Conservation (phyloP, 1,284 basidiomycete species). For the Cutaneotrichosporon dermatis region DNA sequence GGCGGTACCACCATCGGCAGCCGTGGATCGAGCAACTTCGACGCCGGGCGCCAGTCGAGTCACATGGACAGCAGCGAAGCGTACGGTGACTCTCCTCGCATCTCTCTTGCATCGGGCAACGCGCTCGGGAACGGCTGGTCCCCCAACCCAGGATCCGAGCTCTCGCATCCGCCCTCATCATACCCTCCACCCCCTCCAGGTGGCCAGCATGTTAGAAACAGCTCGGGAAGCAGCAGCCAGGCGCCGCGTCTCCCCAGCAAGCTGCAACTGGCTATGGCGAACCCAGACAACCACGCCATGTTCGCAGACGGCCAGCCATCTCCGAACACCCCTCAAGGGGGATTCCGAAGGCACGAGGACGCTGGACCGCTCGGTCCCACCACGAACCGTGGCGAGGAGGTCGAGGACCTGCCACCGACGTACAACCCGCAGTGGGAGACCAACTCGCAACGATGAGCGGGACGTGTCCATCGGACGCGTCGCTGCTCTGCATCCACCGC, state of each 20-base stretch:
- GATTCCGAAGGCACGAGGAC: slow-evolving; percentile 39
- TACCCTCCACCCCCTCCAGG: not conserved
- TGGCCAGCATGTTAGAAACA: not conserved
- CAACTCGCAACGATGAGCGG: not conserved
- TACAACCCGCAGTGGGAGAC: slow-evolving; percentile 36
- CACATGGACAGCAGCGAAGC: not conserved
- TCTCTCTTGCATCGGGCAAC: too few relatives aligned
- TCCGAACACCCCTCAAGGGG: slow-evolving; percentile 15
- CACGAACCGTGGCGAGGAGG: slow-evolving; percentile 25
- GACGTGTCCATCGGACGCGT: too few relatives aligned
- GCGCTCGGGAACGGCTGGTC: too few relatives aligned
- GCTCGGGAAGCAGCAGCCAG: not conserved
- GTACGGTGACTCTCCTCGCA: too few relatives aligned
- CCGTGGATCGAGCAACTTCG: not conserved
- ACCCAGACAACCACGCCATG: slow-evolving; percentile 2
- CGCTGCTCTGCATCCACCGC: too few relatives aligned
- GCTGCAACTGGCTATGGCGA: slow-evolving; percentile 3
- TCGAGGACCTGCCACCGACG: slow-evolving; percentile 43
- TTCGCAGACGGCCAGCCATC: slow-evolving; percentile 23
- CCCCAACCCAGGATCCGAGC: too few relatives aligned
- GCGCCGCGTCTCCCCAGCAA: slow-evolving; percentile 1
- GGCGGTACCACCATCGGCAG: slow-evolving; percentile 6
- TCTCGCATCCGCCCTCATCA: not conserved
- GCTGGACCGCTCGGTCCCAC: slow-evolving; percentile 24
- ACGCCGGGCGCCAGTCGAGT: not conserved